Evolutionary conservation across 331 rosid genomes (phyloP).

Genomic region (Saraca asoca): DNA sequence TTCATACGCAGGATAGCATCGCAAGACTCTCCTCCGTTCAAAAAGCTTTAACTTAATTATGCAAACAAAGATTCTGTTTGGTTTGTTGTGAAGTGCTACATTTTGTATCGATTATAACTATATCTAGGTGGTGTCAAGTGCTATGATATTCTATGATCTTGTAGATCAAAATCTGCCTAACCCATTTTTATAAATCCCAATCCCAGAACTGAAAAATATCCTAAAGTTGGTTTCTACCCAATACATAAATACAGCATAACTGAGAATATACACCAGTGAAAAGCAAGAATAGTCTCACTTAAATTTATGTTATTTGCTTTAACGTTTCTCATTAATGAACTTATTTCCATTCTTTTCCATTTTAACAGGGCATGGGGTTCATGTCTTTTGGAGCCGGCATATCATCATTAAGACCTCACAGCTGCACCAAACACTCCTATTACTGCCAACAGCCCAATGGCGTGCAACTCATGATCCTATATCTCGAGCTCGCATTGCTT

Average conservation of each 20-base stretch:
- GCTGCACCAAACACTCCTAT: constrained; percentile 27
- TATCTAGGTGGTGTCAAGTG: too few relatives aligned
- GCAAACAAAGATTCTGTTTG: not conserved
- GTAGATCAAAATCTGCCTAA: too few relatives aligned
- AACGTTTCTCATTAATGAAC: constrained; percentile 7
- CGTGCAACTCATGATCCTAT: constrained; percentile 44
- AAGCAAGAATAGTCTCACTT: too few relatives aligned
- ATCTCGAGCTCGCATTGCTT: constrained; percentile 43
- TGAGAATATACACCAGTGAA: too few relatives aligned
- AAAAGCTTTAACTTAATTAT: not conserved
- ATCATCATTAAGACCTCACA: constrained; percentile 46
- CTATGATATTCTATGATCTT: too few relatives aligned
- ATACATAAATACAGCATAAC: too few relatives aligned
- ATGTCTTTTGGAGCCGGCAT: constrained; percentile 49
- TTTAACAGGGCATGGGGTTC: constrained; percentile 53
- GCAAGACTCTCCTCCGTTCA: constrained; percentile 22
- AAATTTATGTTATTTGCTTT: not conserved
- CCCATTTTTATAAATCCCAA: too few relatives aligned
- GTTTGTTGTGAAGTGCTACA: too few relatives aligned
- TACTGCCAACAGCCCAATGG: constrained; percentile 41
- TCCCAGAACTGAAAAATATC: too few relatives aligned
- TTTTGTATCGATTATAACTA: too few relatives aligned
- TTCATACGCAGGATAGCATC: constrained; percentile 47
- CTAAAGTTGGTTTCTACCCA: too few relatives aligned
- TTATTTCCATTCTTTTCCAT: not conserved